Evolutionary conservation across 306 rosid species (phyloP).

Genomic region (Acacia melanoxylon): DNA sequence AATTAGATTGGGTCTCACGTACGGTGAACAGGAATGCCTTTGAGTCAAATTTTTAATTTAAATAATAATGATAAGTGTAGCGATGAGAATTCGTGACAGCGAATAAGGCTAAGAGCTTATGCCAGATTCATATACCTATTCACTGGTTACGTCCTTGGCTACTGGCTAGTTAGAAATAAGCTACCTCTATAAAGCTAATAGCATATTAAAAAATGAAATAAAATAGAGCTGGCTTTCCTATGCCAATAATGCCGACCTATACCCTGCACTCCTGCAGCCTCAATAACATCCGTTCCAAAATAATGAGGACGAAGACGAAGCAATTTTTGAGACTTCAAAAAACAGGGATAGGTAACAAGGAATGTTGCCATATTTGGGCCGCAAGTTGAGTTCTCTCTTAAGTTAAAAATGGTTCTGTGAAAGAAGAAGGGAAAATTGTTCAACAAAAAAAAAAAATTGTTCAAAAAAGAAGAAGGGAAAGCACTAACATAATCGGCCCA

Average conservation of each 20-base stretch:
- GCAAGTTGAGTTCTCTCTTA: not conserved
- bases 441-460: too few species aligned
- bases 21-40: not conserved
- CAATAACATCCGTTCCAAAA: too few species aligned
- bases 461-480: not conserved
- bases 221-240: too few species aligned
- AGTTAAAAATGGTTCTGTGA: not conserved
- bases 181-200: not conserved
- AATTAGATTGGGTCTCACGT: conserved; percentile 1
- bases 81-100: not conserved
- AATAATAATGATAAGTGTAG: not conserved
- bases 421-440: not conserved
- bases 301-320: not conserved
- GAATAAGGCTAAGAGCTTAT: not conserved
- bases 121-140: not conserved
- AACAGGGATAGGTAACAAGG: not conserved
- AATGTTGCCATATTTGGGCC: not conserved
- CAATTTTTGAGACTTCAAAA: not conserved
- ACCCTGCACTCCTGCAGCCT: too few species aligned
- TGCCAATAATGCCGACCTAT: too few species aligned
- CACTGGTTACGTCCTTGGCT: not conserved
- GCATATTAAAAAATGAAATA: not conserved
- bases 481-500: too few species aligned
- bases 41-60: not conserved
- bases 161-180: not conserved